Conservation (phyloP, 768 basidiomycete genomes). For the Grammothele lineata region DNA sequence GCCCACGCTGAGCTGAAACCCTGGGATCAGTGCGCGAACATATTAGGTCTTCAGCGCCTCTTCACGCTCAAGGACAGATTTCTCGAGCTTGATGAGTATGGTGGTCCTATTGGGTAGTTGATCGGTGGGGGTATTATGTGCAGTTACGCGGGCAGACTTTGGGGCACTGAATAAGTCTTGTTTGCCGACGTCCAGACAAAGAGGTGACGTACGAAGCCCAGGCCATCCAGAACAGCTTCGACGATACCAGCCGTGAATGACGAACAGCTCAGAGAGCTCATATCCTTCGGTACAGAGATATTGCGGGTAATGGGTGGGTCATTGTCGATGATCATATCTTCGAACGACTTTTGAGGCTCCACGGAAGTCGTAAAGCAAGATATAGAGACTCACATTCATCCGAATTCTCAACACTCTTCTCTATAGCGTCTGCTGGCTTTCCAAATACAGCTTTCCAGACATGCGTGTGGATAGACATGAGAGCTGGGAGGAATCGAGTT, state of each 20-base stretch:
- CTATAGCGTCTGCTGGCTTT: conserved; percentile 89
- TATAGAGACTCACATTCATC: conserved; percentile 74
- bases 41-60: conserved; percentile 74
- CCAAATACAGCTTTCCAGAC: conserved; percentile 95
- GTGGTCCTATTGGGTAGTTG: conserved; percentile 83
- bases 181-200: not conserved
- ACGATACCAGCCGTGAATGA: conserved; percentile 97
- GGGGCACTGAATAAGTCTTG: too few species aligned
- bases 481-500: conserved; percentile 81
- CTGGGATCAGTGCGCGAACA: too few species aligned
- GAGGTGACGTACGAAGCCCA: conserved; percentile 79
- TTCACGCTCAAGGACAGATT: conserved; percentile 89
- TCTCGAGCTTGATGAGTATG: conserved; percentile 96
- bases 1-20: too few species aligned
- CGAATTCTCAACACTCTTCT: conserved; percentile 93
- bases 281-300: conserved; percentile 91
- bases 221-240: conserved; percentile 91
- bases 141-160: conserved; percentile 94
- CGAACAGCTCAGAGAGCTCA: conserved; percentile 93
- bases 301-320: conserved; percentile 88
- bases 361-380: not conserved
- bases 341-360: too few species aligned
- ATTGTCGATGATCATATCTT: conserved; percentile 98
- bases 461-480: conserved; percentile 93
- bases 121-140: conserved; percentile 84